A percentile compares a stretch with the other conserved stretches of the same genome.
Evolutionary conservation across 495 filamentous ascomycete genomes (phyloP).

Genomic region (Penicillium ochrochloron): DNA sequence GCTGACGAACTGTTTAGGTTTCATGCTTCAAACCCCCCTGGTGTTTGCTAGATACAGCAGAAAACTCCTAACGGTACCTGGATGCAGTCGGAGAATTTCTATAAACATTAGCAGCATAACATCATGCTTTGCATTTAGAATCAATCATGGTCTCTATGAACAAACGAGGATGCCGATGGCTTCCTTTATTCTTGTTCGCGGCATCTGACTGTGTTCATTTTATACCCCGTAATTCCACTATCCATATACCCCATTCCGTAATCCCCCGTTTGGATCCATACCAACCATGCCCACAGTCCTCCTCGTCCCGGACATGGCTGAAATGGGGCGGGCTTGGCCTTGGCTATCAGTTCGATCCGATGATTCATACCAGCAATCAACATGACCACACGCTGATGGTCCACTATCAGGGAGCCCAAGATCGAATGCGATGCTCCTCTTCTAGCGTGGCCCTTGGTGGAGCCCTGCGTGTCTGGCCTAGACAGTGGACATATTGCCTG

Average conservation of each 20-base stretch:
- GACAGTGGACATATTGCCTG: slow-evolving; percentile 4
- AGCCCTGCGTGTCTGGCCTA: slow-evolving; percentile 14
- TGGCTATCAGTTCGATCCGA: slow-evolving; percentile 28
- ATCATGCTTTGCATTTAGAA: background rate
- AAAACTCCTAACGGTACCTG: background rate
- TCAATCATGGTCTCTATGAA: background rate
- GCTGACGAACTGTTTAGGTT: background rate
- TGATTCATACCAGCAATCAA: slow-evolving; percentile 34
- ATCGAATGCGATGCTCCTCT: slow-evolving; percentile 18
- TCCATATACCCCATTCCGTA: slow-evolving; percentile 22
- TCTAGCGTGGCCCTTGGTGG: slow-evolving; percentile 31
- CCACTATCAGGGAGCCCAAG: slow-evolving; percentile 27
- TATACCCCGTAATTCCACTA: slow-evolving; percentile 7
- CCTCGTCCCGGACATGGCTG: slow-evolving; percentile 21
- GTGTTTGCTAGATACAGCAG: background rate
- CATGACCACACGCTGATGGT: slow-evolving; percentile 24
- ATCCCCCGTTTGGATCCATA: slow-evolving; percentile 26
- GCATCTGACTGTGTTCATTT: background rate
- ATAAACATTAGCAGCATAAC: background rate
- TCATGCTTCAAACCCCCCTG: background rate
- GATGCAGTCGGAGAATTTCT: slow-evolving; percentile 1
- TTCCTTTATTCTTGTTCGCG: background rate
- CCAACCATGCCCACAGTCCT: slow-evolving; percentile 16
- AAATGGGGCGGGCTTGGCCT: slow-evolving; percentile 27
- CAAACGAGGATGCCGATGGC: background rate